These are phyloP conservation scores for Saccharomycopsis malanga DNA, from an alignment of 805 yeast species.

Conservation along the genomic window DNA sequence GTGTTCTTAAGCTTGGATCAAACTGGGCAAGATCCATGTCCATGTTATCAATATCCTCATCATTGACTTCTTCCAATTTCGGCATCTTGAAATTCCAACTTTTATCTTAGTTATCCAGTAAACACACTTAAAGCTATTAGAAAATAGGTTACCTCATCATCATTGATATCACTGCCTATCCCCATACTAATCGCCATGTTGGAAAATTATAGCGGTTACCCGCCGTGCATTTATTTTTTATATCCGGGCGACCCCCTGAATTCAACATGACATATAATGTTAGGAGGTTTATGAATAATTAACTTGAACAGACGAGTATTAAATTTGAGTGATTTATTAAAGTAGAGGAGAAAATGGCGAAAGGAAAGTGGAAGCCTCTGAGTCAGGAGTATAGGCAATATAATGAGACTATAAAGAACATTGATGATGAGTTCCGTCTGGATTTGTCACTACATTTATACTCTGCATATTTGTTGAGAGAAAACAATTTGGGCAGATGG, in stretches of 20 bases:
- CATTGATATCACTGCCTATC: neutral
- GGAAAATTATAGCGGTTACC: too few species aligned
- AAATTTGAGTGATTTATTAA: too few species aligned
- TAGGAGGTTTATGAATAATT: too few species aligned
- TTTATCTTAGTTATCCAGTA: neutral
- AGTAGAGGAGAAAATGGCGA: too few species aligned
- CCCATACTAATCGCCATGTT: too few species aligned
- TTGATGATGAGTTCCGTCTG: constrained; percentile 41
- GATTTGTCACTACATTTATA: constrained; percentile 65
- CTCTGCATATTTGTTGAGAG: constrained; percentile 42
- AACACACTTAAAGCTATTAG: neutral
- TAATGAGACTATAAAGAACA: constrained; percentile 21
- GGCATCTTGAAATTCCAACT: constrained; percentile 45
- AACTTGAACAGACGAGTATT: too few species aligned
- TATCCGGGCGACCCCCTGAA: too few species aligned
- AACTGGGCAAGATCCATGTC: constrained; percentile 92
- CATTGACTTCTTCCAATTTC: constrained; percentile 61
- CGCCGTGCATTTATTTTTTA: too few species aligned
- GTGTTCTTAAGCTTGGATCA: constrained; percentile 62
- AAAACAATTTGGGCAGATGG: constrained; percentile 32
- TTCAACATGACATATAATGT: too few species aligned
- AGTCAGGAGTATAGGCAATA: too few species aligned
- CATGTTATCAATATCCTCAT: constrained; percentile 81
- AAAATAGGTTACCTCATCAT: neutral
- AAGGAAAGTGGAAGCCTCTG: too few species aligned